phyloP scores from a whole-genome alignment of 352 stramenopile genomes.

The Phytophthora hibernalis region DNA sequence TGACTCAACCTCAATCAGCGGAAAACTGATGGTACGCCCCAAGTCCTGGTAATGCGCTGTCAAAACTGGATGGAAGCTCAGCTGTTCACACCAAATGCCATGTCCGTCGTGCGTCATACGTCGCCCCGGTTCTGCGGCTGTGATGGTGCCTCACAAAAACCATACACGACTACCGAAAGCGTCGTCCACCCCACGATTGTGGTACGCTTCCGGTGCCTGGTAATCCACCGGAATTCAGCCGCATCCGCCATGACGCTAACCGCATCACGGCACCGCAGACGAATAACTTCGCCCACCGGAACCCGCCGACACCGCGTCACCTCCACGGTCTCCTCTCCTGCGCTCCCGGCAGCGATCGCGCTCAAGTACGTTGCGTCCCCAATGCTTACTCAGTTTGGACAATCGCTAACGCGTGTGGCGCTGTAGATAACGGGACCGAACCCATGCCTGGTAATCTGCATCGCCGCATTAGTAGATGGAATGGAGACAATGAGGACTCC shows the following conservation, averaged over 20 bases:
- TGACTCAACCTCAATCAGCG: neutral
- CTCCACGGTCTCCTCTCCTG: neutral
- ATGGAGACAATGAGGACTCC: too few species aligned
- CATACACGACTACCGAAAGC: neutral
- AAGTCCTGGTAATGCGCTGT: neutral
- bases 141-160: constrained; percentile 2
- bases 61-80: too few species aligned
- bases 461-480: neutral
- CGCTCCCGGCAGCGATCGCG: neutral
- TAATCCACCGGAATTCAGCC: constrained; percentile 18
- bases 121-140: constrained; percentile 9
- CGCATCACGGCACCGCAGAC: constrained; percentile 7
- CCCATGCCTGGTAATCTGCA: constrained; percentile 15
- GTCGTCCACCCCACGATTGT: constrained; percentile 12
- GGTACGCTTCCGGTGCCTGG: constrained; percentile 37
- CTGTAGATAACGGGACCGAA: constrained; percentile 8
- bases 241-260: constrained; percentile 13
- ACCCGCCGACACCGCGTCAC: constrained; percentile 10
- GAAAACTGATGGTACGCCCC: constrained; percentile 7
- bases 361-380: too few species aligned
- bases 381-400: constrained; percentile 1
- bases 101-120: constrained; percentile 15
- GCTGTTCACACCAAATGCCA: too few species aligned
- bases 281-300: constrained; percentile 12
- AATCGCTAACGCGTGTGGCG: neutral